phyloP scores from a whole-genome alignment of 441 rosid genomes.

The California macrophylla region DNA sequence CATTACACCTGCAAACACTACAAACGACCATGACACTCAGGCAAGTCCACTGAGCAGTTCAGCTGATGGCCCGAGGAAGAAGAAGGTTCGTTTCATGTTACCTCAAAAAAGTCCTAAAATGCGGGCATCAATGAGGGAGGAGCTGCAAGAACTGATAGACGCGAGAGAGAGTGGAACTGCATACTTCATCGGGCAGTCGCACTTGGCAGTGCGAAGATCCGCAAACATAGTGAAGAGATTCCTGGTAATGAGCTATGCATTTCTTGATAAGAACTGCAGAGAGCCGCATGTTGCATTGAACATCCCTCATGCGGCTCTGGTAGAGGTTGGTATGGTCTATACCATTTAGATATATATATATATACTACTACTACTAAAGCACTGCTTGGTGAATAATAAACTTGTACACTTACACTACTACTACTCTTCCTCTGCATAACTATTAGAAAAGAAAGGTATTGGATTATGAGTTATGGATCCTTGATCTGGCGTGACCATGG shows the following conservation, averaged over 20 bases:
- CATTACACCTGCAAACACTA: not conserved
- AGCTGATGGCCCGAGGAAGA: slow-evolving; percentile 16
- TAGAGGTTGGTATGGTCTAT: slow-evolving; percentile 51
- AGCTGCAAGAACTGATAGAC: slow-evolving; percentile 36
- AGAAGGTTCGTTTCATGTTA: slow-evolving; percentile 39
- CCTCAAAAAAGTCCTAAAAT: slow-evolving; percentile 30
- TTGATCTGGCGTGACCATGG: too few relatives aligned
- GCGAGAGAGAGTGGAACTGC: slow-evolving; percentile 60
- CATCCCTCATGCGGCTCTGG: slow-evolving; percentile 55
- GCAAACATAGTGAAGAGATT: slow-evolving; percentile 38
- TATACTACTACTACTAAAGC: too few relatives aligned
- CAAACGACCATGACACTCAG: slow-evolving; percentile 3
- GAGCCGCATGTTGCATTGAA: slow-evolving; percentile 43
- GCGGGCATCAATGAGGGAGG: slow-evolving; percentile 25
- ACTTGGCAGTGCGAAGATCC: slow-evolving; percentile 27
- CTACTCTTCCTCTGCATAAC: too few relatives aligned
- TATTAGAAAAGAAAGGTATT: too few relatives aligned
- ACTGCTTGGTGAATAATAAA: not conserved
- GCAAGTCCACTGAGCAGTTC: not conserved
- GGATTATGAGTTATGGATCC: too few relatives aligned
- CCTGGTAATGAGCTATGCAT: slow-evolving; percentile 30
- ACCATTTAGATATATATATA: slow-evolving; percentile 18
- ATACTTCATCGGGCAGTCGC: slow-evolving; percentile 48
- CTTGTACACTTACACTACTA: too few relatives aligned
- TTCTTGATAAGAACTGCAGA: slow-evolving; percentile 39